Evolutionary conservation across 2,329 filamentous ascomycete species (phyloP).

Genomic region (Exophiala aquamarina): DNA sequence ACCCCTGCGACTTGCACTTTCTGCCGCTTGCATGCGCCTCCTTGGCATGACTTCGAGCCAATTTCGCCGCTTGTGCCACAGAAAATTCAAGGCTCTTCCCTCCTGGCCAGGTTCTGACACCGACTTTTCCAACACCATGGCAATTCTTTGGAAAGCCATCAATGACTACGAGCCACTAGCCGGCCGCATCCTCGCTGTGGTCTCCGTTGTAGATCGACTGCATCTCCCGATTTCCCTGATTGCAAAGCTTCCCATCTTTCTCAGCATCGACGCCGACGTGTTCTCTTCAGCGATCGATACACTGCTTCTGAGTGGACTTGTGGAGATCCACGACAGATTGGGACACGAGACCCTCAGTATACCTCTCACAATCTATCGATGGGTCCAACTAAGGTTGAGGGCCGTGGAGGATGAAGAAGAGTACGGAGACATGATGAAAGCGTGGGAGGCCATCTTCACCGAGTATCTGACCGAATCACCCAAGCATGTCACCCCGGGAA

Average conservation of each 20-base stretch:
- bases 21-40: constrained; percentile 6
- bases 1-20: constrained; percentile 4
- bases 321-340: constrained; percentile 3
- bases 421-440: constrained; percentile 1
- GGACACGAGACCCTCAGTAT: constrained; percentile 5
- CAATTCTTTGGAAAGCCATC: constrained; percentile 34
- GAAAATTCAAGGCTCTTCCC: constrained; percentile 7
- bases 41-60: constrained; percentile 2
- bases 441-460: constrained; percentile 4
- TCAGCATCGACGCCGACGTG: background rate
- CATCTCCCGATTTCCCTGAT: constrained; percentile 10
- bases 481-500: background rate
- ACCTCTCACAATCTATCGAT: constrained; percentile 5
- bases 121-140: constrained; percentile 68
- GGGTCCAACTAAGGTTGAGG: constrained; percentile 9
- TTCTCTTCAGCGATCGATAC: constrained; percentile 2
- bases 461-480: constrained; percentile 6
- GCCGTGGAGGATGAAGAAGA: constrained; percentile 7
- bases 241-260: constrained; percentile 9
- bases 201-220: constrained; percentile 6
- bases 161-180: constrained; percentile 8
- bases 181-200: constrained; percentile 2
- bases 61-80: constrained; percentile 1
- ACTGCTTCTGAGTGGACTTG: constrained; percentile 5
- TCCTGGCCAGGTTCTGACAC: constrained; percentile 24